phyloP scores from a whole-genome alignment of 2,329 filamentous ascomycete species.

The Pseudogymnoascus sp. region DNA sequence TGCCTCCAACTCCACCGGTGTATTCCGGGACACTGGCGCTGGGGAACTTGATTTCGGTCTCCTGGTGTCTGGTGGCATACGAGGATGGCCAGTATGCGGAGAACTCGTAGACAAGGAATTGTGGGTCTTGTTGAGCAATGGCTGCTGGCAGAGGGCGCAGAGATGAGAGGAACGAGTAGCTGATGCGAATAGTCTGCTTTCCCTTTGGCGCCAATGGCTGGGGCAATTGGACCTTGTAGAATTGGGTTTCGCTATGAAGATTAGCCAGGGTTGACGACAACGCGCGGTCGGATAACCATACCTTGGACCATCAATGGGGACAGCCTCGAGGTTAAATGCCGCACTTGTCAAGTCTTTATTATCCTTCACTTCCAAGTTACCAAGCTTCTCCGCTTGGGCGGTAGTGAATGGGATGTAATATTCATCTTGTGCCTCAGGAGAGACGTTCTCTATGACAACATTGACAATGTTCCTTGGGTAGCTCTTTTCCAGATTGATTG shows the following conservation, averaged over 20 bases:
- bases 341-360: constrained; percentile 68
- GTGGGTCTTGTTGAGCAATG: constrained; percentile 77
- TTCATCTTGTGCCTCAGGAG: constrained; percentile 68
- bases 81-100: constrained; percentile 76
- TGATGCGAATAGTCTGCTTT: constrained; percentile 81
- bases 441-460: constrained; percentile 86
- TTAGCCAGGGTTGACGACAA: constrained; percentile 20
- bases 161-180: constrained; percentile 72
- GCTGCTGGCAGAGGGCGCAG: constrained; percentile 70
- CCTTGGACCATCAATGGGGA: constrained; percentile 56
- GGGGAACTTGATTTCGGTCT: constrained; percentile 91
- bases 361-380: constrained; percentile 84
- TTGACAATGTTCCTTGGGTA: constrained; percentile 88
- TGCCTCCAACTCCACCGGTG: constrained; percentile 61
- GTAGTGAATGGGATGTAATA: constrained; percentile 87
- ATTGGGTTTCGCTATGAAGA: constrained; percentile 57
- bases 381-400: constrained; percentile 66
- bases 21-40: constrained; percentile 74
- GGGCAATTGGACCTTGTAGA: constrained; percentile 76
- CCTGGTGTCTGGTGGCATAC: constrained; percentile 84
- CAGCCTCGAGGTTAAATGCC: constrained; percentile 60
- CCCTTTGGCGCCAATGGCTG: constrained; percentile 64
- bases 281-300: constrained; percentile 24
- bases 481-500: constrained; percentile 86
- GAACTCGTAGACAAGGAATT: constrained; percentile 80